Conservation (phyloP, 192 early-diverging fungal species). For the Coemansia sp. region DNA sequence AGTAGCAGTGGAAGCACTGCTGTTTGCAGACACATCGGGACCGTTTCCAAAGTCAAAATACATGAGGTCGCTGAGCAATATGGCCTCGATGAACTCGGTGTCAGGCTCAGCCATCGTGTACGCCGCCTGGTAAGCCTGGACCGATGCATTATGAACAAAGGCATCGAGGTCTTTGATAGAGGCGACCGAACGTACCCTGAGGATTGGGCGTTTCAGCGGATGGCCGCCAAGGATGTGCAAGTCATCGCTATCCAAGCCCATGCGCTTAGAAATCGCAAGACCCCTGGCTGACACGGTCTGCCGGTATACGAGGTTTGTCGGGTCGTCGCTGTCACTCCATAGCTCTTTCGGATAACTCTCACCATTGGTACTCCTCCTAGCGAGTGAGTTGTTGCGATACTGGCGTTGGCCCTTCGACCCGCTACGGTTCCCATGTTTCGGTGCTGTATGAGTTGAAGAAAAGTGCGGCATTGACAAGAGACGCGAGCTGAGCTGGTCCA, state of each 20-base stretch:
- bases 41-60: constrained; percentile 38
- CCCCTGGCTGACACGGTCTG: constrained; percentile 6
- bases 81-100: constrained; percentile 69
- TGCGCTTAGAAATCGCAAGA: constrained; percentile 7
- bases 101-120: constrained; percentile 75
- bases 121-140: constrained; percentile 75
- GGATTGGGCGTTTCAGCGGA: constrained; percentile 68
- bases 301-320: constrained; percentile 28
- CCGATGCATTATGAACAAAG: constrained; percentile 75
- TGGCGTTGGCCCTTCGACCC: background rate
- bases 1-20: background rate
- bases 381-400: background rate
- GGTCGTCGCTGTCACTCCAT: constrained; percentile 28
- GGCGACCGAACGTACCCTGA: constrained; percentile 69
- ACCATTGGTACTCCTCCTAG: constrained; percentile 1
- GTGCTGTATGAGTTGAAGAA: background rate
- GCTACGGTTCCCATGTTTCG: background rate
- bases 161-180: constrained; percentile 72
- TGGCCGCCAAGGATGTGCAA: constrained; percentile 29
- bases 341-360: constrained; percentile 35
- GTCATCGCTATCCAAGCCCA: constrained; percentile 13
- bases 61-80: constrained; percentile 59
- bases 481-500: constrained; percentile 67
- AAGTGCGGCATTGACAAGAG: constrained; percentile 48
- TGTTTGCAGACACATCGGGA: background rate